Evolutionary conservation across 2,329 filamentous ascomycete genomes (phyloP).

Genomic region (Colletotrichum sojae): DNA sequence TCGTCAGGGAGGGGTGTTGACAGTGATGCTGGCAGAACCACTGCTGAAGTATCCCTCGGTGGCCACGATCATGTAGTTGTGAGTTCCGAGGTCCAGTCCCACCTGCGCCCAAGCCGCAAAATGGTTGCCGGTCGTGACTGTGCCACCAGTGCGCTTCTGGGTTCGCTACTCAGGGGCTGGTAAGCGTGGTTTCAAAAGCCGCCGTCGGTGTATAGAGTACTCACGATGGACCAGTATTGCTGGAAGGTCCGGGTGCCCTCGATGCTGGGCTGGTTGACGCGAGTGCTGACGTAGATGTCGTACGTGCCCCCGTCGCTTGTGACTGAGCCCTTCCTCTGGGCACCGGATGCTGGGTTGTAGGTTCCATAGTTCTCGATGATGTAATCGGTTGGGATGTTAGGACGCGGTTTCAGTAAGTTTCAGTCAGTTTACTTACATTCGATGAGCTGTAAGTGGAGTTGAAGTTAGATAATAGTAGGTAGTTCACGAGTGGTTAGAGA

Average conservation of each 20-base stretch:
- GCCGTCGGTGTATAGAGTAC: constrained; percentile 46
- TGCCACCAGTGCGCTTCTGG: constrained; percentile 62
- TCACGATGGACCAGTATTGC: constrained; percentile 65
- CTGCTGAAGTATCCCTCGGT: constrained; percentile 33
- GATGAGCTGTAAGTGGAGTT: neutral
- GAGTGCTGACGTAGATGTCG: constrained; percentile 52
- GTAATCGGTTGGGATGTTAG: constrained; percentile 39
- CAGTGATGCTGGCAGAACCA: constrained; percentile 24
- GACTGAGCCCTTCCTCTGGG: constrained; percentile 49
- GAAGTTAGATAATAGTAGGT: constrained; percentile 15
- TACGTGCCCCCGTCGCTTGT: constrained; percentile 53
- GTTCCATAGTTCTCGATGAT: constrained; percentile 61
- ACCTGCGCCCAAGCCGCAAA: constrained; percentile 66
- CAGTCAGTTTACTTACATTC: neutral
- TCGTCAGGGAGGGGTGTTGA: constrained; percentile 5
- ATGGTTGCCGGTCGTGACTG: constrained; percentile 65
- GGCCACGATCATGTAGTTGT: constrained; percentile 65
- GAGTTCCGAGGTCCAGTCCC: constrained; percentile 62
- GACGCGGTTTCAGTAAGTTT: neutral
- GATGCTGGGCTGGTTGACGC: constrained; percentile 60
- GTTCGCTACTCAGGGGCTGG: constrained; percentile 46
- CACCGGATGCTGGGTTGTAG: constrained; percentile 57
- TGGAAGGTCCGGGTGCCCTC: constrained; percentile 63
- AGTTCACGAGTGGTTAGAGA: neutral
- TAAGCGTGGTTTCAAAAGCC: constrained; percentile 45